Evolutionary conservation across 306 rosid genomes (phyloP), one percentile per base, ranked within the genome.

Genomic region (Dalbergia oliveri): DNA sequence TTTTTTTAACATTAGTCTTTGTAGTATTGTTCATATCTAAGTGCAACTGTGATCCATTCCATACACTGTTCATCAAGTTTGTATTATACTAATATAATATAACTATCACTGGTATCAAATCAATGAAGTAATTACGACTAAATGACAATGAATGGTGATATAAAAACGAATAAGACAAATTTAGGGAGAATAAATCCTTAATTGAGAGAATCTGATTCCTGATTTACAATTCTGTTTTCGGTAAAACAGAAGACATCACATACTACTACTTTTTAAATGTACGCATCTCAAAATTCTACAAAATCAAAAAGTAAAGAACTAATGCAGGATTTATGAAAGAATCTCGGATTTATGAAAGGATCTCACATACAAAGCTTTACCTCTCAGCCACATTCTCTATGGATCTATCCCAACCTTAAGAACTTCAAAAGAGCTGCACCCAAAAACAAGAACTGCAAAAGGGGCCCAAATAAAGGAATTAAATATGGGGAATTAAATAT

Each of bases 401-500:
- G 60, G 61, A 37, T 58, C 64, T 49, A 61, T 59, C 62, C 54
- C 10, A 5, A 19, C 66, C 13, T 41, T 53, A 76, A 21, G 21
- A 76, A 31, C 90, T 84, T 78, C 77, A 56, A n/a, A 70, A 66
- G 45, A 64, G 23, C 11, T 70, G 75, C 47, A 51, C 4, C 62
- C 61, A 51, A 71, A 51, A 51, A 34, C 21, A 63, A 66, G 5
- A 87, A 45, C 85, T 81, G 86, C 73, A 61, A 7, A 57, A 81
- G 54, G 72, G 51, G 21, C 21, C 37, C 16, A 47, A 65, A 47
- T 21, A 49, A 71, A 53, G 41, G 34, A 23, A 51, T 81, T 50
- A 77, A 11, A 49, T 12, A 13, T 3, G n/a, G n/a, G 41, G 34
- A 23, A 51, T 81, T 50, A 77, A 11, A 49, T 12, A 13, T 3